These are phyloP conservation scores for Aspergillus texensis DNA, from an alignment of 2,329 filamentous ascomycete species.

Conservation along the genomic window DNA sequence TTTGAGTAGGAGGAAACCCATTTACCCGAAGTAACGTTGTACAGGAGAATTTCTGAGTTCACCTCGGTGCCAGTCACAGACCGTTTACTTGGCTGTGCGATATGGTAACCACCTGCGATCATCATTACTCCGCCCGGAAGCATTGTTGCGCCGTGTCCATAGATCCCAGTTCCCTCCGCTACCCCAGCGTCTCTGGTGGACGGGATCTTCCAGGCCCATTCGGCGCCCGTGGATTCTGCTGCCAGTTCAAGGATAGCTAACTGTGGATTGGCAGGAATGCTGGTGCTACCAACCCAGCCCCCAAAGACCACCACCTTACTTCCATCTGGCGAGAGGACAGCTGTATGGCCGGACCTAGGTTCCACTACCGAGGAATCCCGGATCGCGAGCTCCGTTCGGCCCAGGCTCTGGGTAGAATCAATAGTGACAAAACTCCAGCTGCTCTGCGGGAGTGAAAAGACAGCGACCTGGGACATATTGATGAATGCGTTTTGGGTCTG, in stretches of 20 bases:
- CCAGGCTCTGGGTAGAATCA: slow-evolving; percentile 43
- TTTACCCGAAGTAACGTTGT: slow-evolving; percentile 62
- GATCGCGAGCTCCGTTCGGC: slow-evolving; percentile 60
- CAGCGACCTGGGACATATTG: slow-evolving; percentile 88
- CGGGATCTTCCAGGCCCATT: slow-evolving; percentile 50
- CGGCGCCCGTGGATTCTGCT: slow-evolving; percentile 65
- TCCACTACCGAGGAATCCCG: slow-evolving; percentile 61
- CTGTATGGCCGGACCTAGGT: slow-evolving; percentile 85
- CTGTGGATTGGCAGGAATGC: slow-evolving; percentile 77
- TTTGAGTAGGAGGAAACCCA: slow-evolving; percentile 63
- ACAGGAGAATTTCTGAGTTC: slow-evolving; percentile 57
- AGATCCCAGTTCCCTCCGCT: slow-evolving; percentile 53
- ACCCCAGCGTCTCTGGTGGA: slow-evolving; percentile 43
- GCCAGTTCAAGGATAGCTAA: slow-evolving; percentile 76
- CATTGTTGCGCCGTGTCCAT: slow-evolving; percentile 64
- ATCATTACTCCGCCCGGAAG: slow-evolving; percentile 65
- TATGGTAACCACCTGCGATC: slow-evolving; percentile 61
- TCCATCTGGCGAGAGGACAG: slow-evolving; percentile 78
- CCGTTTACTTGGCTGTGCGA: slow-evolving; percentile 47
- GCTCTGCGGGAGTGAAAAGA: slow-evolving; percentile 84
- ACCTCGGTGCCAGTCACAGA: slow-evolving; percentile 30
- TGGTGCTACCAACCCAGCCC: slow-evolving; percentile 87
- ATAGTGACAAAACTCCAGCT: slow-evolving; percentile 81
- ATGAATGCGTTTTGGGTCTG: slow-evolving; percentile 83
- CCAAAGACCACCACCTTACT: slow-evolving; percentile 77